A percentile compares a stretch with the other conserved stretches of the same genome.
Conservation (phyloP, 2,329 filamentous ascomycete species). For the Scedosporium aurantiacum region DNA sequence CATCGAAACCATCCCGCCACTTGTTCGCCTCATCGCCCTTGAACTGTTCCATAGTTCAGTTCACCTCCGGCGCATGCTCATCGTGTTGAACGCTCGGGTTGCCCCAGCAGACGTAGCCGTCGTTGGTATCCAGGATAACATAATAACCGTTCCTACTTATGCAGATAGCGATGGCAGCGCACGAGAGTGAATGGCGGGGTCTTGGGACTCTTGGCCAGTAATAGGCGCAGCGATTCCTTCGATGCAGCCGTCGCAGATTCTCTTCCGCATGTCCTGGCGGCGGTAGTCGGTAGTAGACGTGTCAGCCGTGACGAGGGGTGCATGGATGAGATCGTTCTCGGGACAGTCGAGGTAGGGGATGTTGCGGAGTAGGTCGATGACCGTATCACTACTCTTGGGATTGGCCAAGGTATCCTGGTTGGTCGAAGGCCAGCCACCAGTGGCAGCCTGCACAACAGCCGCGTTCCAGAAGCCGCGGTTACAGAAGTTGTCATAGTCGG, state of each 20-base stretch:
- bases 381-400: background rate
- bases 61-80: background rate
- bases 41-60: background rate
- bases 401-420: background rate
- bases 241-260: background rate
- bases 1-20: constrained; percentile 5
- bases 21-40: constrained; percentile 1
- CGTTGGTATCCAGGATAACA: background rate
- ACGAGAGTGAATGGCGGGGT: background rate
- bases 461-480: constrained; percentile 10
- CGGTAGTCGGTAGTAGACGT: background rate
- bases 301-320: background rate
- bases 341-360: background rate
- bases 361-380: background rate
- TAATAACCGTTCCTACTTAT: background rate
- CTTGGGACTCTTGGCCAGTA: background rate
- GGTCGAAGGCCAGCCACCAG: background rate
- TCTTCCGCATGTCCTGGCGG: background rate
- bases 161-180: background rate
- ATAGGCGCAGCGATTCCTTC: background rate
- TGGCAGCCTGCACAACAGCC: constrained; percentile 6
- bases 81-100: background rate
- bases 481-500: too few species aligned
- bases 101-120: background rate
- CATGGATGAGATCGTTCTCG: background rate